Percentiles rank a stretch among this genome's conserved stretches.
Conservation (phyloP, 2,329 filamentous ascomycete genomes). For the Mycosphaerella sp. region DNA sequence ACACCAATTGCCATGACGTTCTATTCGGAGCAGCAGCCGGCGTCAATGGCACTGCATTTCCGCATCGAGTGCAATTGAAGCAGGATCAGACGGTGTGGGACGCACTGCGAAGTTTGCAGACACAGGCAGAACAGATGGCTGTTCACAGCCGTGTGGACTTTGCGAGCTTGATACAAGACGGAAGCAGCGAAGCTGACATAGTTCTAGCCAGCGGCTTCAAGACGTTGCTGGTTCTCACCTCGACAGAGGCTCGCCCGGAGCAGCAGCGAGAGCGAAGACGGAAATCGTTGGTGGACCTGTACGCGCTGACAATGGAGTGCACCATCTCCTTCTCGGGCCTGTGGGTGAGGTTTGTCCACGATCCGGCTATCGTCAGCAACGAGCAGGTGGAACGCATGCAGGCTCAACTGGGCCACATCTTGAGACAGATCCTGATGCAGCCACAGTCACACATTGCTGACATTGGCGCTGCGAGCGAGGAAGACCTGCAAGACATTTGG, state of each 20-base stretch:
- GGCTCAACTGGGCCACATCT: constrained; percentile 7
- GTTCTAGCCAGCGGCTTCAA: constrained; percentile 54
- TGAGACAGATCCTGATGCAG: constrained; percentile 11
- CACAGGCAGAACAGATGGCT: background rate
- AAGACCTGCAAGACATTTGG: constrained; percentile 21
- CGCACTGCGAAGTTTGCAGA: background rate
- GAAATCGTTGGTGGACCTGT: constrained; percentile 3
- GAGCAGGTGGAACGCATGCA: constrained; percentile 5
- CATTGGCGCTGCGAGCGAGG: constrained; percentile 8
- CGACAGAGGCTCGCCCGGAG: background rate
- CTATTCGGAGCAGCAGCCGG: constrained; percentile 12
- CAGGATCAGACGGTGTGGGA: background rate
- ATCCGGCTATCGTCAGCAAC: constrained; percentile 6
- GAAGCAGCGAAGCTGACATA: background rate
- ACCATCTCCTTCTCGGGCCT: constrained; percentile 9
- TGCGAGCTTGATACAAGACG: background rate
- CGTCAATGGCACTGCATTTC: constrained; percentile 3
- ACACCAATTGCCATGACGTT: constrained; percentile 9
- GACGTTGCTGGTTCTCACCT: constrained; percentile 41
- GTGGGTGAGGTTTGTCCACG: constrained; percentile 4
- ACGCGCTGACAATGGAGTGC: constrained; percentile 5
- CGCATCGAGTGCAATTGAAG: background rate
- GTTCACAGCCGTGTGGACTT: background rate
- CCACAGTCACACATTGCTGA: constrained; percentile 6
- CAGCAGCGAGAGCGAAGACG: constrained; percentile 3